phyloP scores from a whole-genome alignment of 805 yeast genomes.

The Priceomyces melissophilus region DNA sequence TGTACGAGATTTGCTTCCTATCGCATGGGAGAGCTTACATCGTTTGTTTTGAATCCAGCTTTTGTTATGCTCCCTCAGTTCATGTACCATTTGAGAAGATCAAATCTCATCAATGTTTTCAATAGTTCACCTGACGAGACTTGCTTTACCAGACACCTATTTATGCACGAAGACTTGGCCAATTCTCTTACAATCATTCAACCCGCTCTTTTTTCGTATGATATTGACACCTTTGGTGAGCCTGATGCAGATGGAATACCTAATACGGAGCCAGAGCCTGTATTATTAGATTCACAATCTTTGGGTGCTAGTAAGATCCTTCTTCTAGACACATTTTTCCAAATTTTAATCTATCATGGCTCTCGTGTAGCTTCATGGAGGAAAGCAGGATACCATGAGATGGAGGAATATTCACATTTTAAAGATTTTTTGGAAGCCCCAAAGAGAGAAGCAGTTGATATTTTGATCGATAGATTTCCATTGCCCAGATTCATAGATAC shows the following conservation, averaged over 20 bases:
- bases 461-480: conserved; percentile 65
- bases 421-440: conserved; percentile 60
- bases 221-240: conserved; percentile 41
- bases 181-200: conserved; percentile 67
- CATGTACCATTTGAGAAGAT: conserved; percentile 63
- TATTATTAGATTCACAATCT: conserved; percentile 60
- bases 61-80: conserved; percentile 63
- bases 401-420: conserved; percentile 57
- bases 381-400: conserved; percentile 58
- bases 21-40: conserved; percentile 41
- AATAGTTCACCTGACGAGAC: conserved; percentile 75
- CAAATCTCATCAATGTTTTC: conserved; percentile 62
- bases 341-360: conserved; percentile 66
- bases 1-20: conserved; percentile 40
- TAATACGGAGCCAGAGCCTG: conserved; percentile 54
- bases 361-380: conserved; percentile 65
- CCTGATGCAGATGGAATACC: conserved; percentile 28
- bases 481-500: conserved; percentile 70
- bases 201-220: conserved; percentile 61
- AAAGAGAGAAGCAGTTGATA: conserved; percentile 60
- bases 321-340: conserved; percentile 66
- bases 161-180: conserved; percentile 57
- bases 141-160: conserved; percentile 57
- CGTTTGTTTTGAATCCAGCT: conserved; percentile 48
- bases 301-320: conserved; percentile 55